These are phyloP conservation scores for Boletus calvinii DNA, from an alignment of 1,284 basidiomycete species.

Conservation along the genomic window DNA sequence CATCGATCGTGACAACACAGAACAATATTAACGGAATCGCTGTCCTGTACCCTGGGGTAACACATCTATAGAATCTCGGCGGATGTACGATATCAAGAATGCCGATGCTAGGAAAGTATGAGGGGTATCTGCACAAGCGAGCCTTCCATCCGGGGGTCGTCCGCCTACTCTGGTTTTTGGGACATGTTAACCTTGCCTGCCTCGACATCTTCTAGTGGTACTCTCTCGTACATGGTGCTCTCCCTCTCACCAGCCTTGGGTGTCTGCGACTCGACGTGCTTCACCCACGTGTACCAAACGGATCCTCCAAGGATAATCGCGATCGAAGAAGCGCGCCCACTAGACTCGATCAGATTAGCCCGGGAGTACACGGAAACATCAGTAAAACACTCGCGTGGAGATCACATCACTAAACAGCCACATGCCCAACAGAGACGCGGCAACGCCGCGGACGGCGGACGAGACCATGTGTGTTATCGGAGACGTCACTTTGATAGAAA, in stretches of 20 bases:
- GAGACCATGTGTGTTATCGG: slow-evolving; percentile 93
- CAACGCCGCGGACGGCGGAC: slow-evolving; percentile 81
- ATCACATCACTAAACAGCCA: slow-evolving; percentile 76
- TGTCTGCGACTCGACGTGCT: slow-evolving; percentile 62
- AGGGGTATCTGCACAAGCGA: slow-evolving; percentile 18
- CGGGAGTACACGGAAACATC: background rate
- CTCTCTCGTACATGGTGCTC: slow-evolving; percentile 42
- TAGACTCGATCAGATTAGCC: slow-evolving; percentile 33
- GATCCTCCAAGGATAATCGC: slow-evolving; percentile 78
- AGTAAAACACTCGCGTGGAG: slow-evolving; percentile 53
- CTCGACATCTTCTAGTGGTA: slow-evolving; percentile 52
- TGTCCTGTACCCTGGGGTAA: slow-evolving; percentile 3
- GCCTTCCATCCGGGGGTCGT: background rate
- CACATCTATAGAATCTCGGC: slow-evolving; percentile 17
- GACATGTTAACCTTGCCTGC: slow-evolving; percentile 36
- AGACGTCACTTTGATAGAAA: slow-evolving; percentile 90
- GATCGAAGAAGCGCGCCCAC: slow-evolving; percentile 79
- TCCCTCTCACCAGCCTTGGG: slow-evolving; percentile 27
- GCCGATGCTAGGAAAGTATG: background rate
- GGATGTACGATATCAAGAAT: slow-evolving; percentile 9
- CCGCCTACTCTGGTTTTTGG: slow-evolving; percentile 33
- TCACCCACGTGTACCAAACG: slow-evolving; percentile 83
- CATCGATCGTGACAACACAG: background rate
- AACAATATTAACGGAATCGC: slow-evolving; percentile 1
- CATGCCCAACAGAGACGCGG: slow-evolving; percentile 73